Conservation (phyloP, 305 asterid genomes). For the Solanum hybrid region DNA sequence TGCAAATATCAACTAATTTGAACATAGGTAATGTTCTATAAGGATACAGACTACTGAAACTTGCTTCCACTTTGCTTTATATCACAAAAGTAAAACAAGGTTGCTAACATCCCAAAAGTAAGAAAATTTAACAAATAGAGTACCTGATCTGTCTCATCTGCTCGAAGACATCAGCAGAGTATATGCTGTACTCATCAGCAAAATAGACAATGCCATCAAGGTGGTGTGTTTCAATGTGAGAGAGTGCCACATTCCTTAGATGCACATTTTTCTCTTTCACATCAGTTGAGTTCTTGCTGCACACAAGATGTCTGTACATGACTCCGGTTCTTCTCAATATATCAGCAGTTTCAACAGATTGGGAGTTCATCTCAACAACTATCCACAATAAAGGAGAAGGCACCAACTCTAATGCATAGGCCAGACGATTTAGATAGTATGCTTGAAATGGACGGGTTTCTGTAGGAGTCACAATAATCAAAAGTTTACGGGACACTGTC, state of each 20-base stretch:
- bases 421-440: slow-evolving; percentile 50
- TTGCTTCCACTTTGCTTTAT: not conserved
- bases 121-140: slow-evolving; percentile 5
- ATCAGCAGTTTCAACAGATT: slow-evolving; percentile 53
- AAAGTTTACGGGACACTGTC: slow-evolving; percentile 32
- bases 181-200: slow-evolving; percentile 59
- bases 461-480: slow-evolving; percentile 65
- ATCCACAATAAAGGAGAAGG: slow-evolving; percentile 68
- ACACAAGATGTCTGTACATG: slow-evolving; percentile 61
- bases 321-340: slow-evolving; percentile 60
- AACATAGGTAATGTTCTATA: not conserved
- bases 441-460: slow-evolving; percentile 39
- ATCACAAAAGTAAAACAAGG: not conserved
- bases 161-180: slow-evolving; percentile 42
- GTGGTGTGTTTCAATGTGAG: slow-evolving; percentile 61
- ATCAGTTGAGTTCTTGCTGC: slow-evolving; percentile 36
- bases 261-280: slow-evolving; percentile 26
- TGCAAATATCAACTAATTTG: not conserved
- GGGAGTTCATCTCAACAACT: slow-evolving; percentile 64
- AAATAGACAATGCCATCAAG: slow-evolving; percentile 73
- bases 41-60: not conserved
- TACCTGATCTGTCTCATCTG: slow-evolving; percentile 81
- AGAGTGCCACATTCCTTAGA: slow-evolving; percentile 55
- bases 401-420: slow-evolving; percentile 41
- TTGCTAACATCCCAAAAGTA: not conserved